Base-by-base conservation (phyloP, 768 basidiomycete genomes). In the Filobasidium wieringae region DNA sequence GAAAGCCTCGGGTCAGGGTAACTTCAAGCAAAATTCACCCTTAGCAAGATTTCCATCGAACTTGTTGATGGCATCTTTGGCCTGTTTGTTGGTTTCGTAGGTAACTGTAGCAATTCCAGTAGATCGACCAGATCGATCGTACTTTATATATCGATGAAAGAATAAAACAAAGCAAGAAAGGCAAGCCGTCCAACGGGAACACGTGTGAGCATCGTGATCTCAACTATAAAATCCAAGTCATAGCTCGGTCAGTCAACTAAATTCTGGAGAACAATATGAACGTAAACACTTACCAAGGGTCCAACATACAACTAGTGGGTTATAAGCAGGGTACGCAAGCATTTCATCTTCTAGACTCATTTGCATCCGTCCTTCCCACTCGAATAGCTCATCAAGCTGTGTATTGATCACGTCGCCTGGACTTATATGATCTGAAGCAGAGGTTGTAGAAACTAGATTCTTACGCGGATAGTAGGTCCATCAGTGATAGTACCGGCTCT, bases 111-210 rank as follows among this genome's bases (percentile, higher is more conserved):
- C 91, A 65, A 82, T 79, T 59, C 91, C 91, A 19, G 81, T 82
- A 45, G 91, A 93, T 72, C 91, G 86, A 64, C 91, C 91, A 66
- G 90, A 92, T 72, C 86, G 84, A 77, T 95, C 91, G 78, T 91
- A 95, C 91, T 95, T 64, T 32, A 34, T 11, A 24, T 17, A 22
- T 22, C 17, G 51, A 33, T 37, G 4, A 47, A 36, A 27, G 39
- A 45, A 30, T 31, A 29, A 27, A 32, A 29, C 34, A 27, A 27
- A 26, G 60, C 8, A 30, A 57, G 55, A 43, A 39, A 32, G 53
- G 39, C 24, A 24, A 43, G 22, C 36, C 27, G 51, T 24, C 50
- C 30, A n/a, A 41, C 36, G 40, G 22, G 15, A 39, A 50, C 36
- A 41, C 57, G 57, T 32, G 45, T 58, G 57, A 58, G 51, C 51